Evolutionary conservation across 441 rosid species (phyloP), one percentile per base, ranked within the genome.

Genomic region (Flueggea neowawraea): DNA sequence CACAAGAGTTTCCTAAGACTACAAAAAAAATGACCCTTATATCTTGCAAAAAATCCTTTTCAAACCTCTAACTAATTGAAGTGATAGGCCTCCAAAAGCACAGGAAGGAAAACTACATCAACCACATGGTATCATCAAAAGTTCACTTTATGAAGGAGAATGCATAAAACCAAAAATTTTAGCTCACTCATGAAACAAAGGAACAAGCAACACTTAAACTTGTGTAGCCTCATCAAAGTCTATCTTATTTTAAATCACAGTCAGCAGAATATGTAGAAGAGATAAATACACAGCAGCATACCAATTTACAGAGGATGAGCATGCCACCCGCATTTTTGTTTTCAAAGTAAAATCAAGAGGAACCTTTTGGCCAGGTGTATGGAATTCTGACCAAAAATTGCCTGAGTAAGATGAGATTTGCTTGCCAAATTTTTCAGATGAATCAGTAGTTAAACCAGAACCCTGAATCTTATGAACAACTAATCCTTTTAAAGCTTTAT

Each of bases 291-390:
- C 36, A 54, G 58, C 48, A 13, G 64, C 89, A 81, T 69, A 89
- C 99, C 94, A 75, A 73, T 73, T 89, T 45, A 80, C 71, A 5
- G 98, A 77, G 69, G 79, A 80, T 50, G 85, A 76, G 72, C 83
- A 80, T 55, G 75, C 78, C 69, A 95, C 74, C 48, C 81, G 79
- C 73, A 83, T 75, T 68, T 66, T 76, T 44, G 95, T 91, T 85
- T 95, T 95, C 89, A 95, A 59, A 68, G 98, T 87, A 65, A 89
- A 83, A 76, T 95, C 99, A 50, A 91, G 69, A 60, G 99, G 99
- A 73, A 78, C 78, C 74, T 79, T 86, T 73, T 52, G 75, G 68
- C 93, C 86, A 55, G 85, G 62, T 62, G 86, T 47, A 49, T 69
- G 72, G 76, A 73, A 83, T 68, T 91, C 95, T 45, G 85, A 74